A percentile compares a stretch with the other conserved stretches of the same genome.
Conservation (phyloP, 139 green algal genomes). For the Trebouxia sp. region DNA sequence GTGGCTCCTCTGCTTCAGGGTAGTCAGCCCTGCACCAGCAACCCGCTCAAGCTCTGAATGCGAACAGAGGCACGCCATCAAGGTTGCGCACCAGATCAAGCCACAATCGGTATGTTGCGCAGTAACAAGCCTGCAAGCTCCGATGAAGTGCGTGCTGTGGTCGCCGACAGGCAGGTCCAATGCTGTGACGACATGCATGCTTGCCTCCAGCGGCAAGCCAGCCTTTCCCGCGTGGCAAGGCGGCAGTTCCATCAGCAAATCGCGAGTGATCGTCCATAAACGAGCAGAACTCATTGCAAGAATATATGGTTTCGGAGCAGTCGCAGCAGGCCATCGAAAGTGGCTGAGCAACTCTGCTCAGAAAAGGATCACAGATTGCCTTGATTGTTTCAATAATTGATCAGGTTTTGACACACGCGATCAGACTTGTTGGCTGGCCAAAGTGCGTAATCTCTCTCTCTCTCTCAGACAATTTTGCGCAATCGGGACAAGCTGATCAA, state of each 20-base stretch:
- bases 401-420: too few species aligned
- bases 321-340: too few species aligned
- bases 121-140: neutral
- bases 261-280: neutral
- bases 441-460: too few species aligned
- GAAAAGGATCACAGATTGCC: too few species aligned
- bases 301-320: neutral
- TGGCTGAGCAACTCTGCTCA: too few species aligned
- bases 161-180: neutral
- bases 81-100: neutral
- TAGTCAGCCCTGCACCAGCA: neutral
- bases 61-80: neutral
- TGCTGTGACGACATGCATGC: neutral
- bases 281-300: neutral
- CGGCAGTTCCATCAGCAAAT: neutral
- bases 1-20: neutral
- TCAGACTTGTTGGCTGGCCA: too few species aligned
- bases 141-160: neutral
- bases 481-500: too few species aligned
- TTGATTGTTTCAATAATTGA: too few species aligned
- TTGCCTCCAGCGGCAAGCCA: neutral
- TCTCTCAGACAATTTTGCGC: too few species aligned
- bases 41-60: neutral
- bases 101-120: neutral
- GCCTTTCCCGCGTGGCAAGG: too few species aligned